Base-by-base conservation (phyloP, 225 moss, liverwort and hornwort genomes). In the Sphagnum contortum region DNA sequence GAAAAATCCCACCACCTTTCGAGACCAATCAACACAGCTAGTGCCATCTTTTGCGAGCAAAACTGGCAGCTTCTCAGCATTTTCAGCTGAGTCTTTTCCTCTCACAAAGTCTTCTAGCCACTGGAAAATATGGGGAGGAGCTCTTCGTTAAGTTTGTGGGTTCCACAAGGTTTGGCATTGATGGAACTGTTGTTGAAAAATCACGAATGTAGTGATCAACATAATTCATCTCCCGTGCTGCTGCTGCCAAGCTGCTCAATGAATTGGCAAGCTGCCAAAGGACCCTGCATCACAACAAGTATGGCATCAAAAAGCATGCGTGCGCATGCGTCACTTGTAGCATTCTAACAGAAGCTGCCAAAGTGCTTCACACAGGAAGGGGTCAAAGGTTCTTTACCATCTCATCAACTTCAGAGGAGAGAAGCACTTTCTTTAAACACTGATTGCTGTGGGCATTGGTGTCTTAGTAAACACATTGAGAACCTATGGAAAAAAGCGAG, bases 141-240 rank as follows among this genome's bases (percentile, higher is more conserved):
- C 70, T 69, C 81, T 88, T 57, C 80, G 69, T 82, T 61, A 85
- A 53, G 47, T 81, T 74, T 47, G 48, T 57, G 55, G 73, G 58
- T 62, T 80, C 81, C n/a, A 77, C 75, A 62, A 81, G 61, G 57
- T 76, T 67, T 61, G 92, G 79, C 62, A 98, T 57, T 60, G 84
- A 73, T 3, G 80, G 77, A 50, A 92, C 85, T 75, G 83, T 79
- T 44, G 84, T 75, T 45, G 96, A 90, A 61, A 92, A 98, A 67
- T 98, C 96, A 53, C 96, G 96, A 66, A 84, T 80, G 65, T 98
- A 98, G 50, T 92, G 87, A 65, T 98, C 96, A 5, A 98, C 87
- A 58, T 85, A 98, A 57, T 91, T 87, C 48, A 93, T 77, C 72
- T 98, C 92, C 71, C 96, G 92, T 50, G 83, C 69, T 70, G 87